Conservation (phyloP, 1,139 yeast species). For the Chernovozyma sophiae-reginae region DNA sequence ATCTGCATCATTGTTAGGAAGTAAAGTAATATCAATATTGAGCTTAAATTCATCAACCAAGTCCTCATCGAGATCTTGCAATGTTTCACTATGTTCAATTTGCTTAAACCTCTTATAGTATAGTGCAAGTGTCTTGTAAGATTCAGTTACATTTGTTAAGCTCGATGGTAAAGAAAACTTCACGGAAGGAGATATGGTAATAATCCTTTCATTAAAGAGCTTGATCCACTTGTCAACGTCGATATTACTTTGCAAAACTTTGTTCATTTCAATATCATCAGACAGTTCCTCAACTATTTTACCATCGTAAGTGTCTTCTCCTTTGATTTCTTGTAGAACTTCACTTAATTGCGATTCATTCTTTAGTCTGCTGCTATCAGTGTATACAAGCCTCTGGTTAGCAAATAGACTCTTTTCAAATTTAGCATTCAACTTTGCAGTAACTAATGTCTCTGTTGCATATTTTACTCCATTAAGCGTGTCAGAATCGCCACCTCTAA, state of each 20-base stretch:
- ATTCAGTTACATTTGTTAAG: slow-evolving; percentile 48
- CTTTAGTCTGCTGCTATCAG: slow-evolving; percentile 10
- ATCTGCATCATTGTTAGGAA: slow-evolving; percentile 36
- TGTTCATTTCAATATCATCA: background rate
- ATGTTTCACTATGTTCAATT: slow-evolving; percentile 17
- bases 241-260: slow-evolving; percentile 8
- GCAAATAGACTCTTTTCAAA: slow-evolving; percentile 78
- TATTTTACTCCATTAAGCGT: slow-evolving; percentile 65
- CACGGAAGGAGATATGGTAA: slow-evolving; percentile 77
- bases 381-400: slow-evolving; percentile 60
- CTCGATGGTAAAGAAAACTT: slow-evolving; percentile 64
- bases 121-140: slow-evolving; percentile 44
- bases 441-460: slow-evolving; percentile 75
- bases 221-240: slow-evolving; percentile 48
- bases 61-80: slow-evolving; percentile 5
- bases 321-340: background rate
- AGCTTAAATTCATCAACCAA: slow-evolving; percentile 21
- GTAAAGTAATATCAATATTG: slow-evolving; percentile 20
- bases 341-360: background rate
- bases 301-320: background rate
- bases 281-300: background rate
- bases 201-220: slow-evolving; percentile 44
- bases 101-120: slow-evolving; percentile 24
- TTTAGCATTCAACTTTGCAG: slow-evolving; percentile 70
- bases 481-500: slow-evolving; percentile 72